These are phyloP conservation scores for Phytophthora tentaculata DNA, from an alignment of 352 stramenopile genomes.

Conservation along the genomic window DNA sequence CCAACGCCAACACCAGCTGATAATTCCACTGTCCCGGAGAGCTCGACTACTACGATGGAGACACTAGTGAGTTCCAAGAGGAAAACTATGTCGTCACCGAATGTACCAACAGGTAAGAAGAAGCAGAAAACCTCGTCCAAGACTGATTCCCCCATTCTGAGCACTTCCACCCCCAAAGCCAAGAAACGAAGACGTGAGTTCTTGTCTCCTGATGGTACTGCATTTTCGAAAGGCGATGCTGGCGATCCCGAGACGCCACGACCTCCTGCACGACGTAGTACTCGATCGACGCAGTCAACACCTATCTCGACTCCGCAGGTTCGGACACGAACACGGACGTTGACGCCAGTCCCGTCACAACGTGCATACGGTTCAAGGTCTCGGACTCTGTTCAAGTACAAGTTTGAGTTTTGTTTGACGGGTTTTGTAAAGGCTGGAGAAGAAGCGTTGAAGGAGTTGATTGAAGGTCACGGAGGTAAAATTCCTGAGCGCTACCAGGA, in stretches of 20 bases:
- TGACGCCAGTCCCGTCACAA: slow-evolving; percentile 59
- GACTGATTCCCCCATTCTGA: slow-evolving; percentile 11
- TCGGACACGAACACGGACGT: slow-evolving; percentile 51
- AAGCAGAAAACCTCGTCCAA: slow-evolving; percentile 21
- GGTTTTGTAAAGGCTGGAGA: slow-evolving; percentile 66
- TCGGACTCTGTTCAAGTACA: slow-evolving; percentile 73
- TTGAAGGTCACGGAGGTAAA: slow-evolving; percentile 73
- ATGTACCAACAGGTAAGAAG: slow-evolving; percentile 14
- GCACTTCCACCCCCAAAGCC: slow-evolving; percentile 14
- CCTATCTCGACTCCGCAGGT: slow-evolving; percentile 50
- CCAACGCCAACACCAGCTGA: slow-evolving; percentile 21
- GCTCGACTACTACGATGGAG: not conserved
- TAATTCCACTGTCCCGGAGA: slow-evolving; percentile 1
- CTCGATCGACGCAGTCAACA: slow-evolving; percentile 37
- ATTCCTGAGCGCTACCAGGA: slow-evolving; percentile 57
- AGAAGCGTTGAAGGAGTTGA: slow-evolving; percentile 55
- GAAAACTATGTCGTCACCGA: slow-evolving; percentile 13
- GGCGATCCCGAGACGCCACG: slow-evolving; percentile 24
- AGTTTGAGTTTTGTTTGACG: slow-evolving; percentile 80
- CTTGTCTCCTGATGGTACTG: slow-evolving; percentile 16
- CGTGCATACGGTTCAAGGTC: slow-evolving; percentile 56
- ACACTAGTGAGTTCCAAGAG: slow-evolving; percentile 17
- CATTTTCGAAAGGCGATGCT: slow-evolving; percentile 6
- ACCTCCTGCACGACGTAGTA: slow-evolving; percentile 21
- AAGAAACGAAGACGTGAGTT: slow-evolving; percentile 29